A percentile compares a stretch with the other conserved stretches of the same genome.
Conservation (phyloP, 139 green algal species). For the Yamagishiella unicocca region DNA sequence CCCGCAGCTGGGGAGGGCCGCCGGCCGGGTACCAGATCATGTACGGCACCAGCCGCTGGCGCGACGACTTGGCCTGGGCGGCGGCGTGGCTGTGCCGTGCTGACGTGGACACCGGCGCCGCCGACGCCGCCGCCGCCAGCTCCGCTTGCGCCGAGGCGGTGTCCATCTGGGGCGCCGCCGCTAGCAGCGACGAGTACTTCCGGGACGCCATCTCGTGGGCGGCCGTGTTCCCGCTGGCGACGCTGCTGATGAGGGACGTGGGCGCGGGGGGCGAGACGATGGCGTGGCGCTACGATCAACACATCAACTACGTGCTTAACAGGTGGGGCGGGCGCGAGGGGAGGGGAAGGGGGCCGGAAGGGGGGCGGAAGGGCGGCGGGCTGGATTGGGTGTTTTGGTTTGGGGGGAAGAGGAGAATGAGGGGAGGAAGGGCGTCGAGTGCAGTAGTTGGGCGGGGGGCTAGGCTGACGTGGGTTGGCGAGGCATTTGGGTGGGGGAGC, state of each 20-base stretch:
- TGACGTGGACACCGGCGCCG: background rate
- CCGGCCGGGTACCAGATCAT: background rate
- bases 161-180: background rate
- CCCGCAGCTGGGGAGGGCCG: background rate
- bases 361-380: background rate
- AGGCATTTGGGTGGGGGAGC: too few relatives aligned
- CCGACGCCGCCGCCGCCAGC: background rate
- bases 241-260: constrained; percentile 19
- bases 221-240: background rate
- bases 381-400: background rate
- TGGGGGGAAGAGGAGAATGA: background rate
- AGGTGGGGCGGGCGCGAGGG: background rate
- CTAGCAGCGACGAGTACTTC: background rate
- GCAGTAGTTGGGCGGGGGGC: too few relatives aligned
- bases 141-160: background rate
- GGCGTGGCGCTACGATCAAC: background rate
- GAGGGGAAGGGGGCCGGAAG: background rate
- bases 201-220: background rate
- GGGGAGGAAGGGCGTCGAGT: too few relatives aligned
- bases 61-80: constrained; percentile 28
- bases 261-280: background rate
- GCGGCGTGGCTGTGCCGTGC: constrained; percentile 28
- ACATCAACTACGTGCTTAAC: constrained; percentile 1
- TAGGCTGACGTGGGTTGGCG: too few relatives aligned
- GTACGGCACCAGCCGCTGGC: constrained; percentile 8